Evolutionary conservation across 1,284 basidiomycete species (phyloP).

Genomic region (Pterulicium gracile): DNA sequence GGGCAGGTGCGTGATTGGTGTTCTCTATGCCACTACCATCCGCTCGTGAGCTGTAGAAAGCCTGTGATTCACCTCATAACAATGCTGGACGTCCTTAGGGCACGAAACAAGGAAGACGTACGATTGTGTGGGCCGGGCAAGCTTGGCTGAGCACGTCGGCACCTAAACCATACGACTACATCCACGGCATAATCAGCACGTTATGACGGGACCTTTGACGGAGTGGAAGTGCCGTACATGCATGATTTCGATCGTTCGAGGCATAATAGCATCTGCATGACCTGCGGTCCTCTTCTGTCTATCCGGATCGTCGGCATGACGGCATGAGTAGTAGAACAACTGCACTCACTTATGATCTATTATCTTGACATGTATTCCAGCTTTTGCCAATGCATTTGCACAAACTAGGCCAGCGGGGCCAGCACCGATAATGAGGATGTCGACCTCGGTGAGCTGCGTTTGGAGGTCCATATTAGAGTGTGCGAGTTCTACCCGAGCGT

Average conservation of each 20-base stretch:
- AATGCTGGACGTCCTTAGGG: too few relatives aligned
- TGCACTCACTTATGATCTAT: constrained; percentile 28
- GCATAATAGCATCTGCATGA: constrained; percentile 1
- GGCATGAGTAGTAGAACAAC: constrained; percentile 10
- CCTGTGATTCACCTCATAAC: background rate
- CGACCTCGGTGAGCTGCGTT: constrained; percentile 11
- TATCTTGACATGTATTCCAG: constrained; percentile 31
- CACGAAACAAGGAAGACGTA: constrained; percentile 1
- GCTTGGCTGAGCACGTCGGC: background rate
- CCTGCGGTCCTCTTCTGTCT: background rate
- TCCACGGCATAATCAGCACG: background rate
- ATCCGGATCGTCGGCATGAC: background rate
- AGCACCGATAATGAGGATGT: constrained; percentile 42
- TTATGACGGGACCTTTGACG: background rate
- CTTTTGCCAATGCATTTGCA: constrained; percentile 29
- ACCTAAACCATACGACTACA: constrained; percentile 2
- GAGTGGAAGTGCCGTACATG: background rate
- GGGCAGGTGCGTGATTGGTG: background rate
- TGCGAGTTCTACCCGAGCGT: too few relatives aligned
- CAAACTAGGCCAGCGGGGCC: constrained; percentile 52
- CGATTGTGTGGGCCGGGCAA: background rate
- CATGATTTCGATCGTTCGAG: background rate
- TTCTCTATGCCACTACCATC: background rate
- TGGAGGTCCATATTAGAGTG: too few relatives aligned
- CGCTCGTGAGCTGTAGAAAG: background rate